These are phyloP conservation scores for Ceratobasidium sp. DNA, from an alignment of 1,284 basidiomycete species.

Conservation along the genomic window DNA sequence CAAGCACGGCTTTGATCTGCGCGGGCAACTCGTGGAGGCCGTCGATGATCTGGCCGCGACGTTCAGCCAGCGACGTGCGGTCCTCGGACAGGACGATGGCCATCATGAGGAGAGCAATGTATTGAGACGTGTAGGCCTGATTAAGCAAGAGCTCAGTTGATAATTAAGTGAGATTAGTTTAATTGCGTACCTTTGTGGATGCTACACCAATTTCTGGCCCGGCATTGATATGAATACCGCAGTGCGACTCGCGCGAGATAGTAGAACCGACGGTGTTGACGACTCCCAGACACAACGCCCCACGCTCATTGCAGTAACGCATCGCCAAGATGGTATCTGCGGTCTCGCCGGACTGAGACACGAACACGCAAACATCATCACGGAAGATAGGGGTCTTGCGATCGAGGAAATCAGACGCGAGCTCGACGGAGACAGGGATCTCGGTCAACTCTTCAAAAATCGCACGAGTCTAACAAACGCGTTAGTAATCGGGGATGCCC, in stretches of 20 bases:
- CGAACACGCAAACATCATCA: constrained; percentile 97
- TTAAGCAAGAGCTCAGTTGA: constrained; percentile 39
- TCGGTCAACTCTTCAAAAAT: constrained; percentile 99
- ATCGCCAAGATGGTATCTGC: constrained; percentile 97
- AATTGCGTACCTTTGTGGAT: constrained; percentile 86
- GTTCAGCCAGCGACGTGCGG: constrained; percentile 90
- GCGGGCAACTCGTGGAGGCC: constrained; percentile 90
- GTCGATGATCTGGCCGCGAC: constrained; percentile 94
- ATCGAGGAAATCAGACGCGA: constrained; percentile 98
- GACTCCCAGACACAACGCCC: constrained; percentile 95
- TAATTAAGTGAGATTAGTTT: neutral
- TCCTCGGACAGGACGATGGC: constrained; percentile 98
- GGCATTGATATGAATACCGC: constrained; percentile 99
- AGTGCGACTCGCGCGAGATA: constrained; percentile 98
- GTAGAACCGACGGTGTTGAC: constrained; percentile 99
- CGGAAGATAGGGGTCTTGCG: constrained; percentile 99
- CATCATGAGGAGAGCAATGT: constrained; percentile 98
- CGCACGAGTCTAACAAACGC: constrained; percentile 73
- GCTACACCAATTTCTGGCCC: constrained; percentile 99
- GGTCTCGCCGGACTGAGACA: constrained; percentile 98
- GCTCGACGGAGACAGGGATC: constrained; percentile 97
- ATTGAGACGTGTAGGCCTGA: constrained; percentile 98
- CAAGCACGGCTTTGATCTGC: constrained; percentile 90
- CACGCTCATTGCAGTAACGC: constrained; percentile 96
- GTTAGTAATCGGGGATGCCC: constrained; percentile 1